Conservation (phyloP, 768 basidiomycete species). For the Mycena alexandri region DNA sequence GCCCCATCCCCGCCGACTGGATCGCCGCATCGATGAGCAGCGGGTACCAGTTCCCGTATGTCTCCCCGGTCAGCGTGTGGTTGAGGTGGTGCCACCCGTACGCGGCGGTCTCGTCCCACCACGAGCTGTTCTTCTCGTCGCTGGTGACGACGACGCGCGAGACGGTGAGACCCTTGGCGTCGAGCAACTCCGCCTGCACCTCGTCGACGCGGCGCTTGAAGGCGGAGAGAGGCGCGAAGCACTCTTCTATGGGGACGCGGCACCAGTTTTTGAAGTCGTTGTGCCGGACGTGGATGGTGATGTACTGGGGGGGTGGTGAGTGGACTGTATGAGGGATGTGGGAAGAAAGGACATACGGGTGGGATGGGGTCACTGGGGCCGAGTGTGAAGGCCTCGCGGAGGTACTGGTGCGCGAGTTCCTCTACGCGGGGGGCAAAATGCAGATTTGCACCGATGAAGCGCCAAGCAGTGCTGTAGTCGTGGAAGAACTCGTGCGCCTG, state of each 20-base stretch:
- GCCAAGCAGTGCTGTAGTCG: conserved; percentile 51
- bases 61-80: conserved; percentile 28
- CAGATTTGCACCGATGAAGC: conserved; percentile 48
- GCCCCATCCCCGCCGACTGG: conserved; percentile 59
- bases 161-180: conserved; percentile 38
- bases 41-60: conserved; percentile 54
- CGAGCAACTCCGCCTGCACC: conserved; percentile 42
- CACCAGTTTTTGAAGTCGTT: conserved; percentile 51
- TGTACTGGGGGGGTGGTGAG: conserved; percentile 44
- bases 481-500: conserved; percentile 30
- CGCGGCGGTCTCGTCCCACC: conserved; percentile 45
- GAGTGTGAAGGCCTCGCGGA: conserved; percentile 42
- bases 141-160: conserved; percentile 52
- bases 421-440: conserved; percentile 44
- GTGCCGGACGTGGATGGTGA: conserved; percentile 53
- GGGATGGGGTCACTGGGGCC: conserved; percentile 41
- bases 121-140: conserved; percentile 50
- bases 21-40: conserved; percentile 61
- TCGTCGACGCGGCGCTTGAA: conserved; percentile 48
- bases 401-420: conserved; percentile 42
- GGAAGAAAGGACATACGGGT: conserved; percentile 19
- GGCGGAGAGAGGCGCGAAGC: conserved; percentile 46
- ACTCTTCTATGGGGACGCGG: conserved; percentile 42
- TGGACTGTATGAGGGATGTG: conserved; percentile 34
- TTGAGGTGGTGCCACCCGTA: conserved; percentile 46